Conservation (phyloP, 495 filamentous ascomycete species). For the Podospora pseudopauciseta region DNA sequence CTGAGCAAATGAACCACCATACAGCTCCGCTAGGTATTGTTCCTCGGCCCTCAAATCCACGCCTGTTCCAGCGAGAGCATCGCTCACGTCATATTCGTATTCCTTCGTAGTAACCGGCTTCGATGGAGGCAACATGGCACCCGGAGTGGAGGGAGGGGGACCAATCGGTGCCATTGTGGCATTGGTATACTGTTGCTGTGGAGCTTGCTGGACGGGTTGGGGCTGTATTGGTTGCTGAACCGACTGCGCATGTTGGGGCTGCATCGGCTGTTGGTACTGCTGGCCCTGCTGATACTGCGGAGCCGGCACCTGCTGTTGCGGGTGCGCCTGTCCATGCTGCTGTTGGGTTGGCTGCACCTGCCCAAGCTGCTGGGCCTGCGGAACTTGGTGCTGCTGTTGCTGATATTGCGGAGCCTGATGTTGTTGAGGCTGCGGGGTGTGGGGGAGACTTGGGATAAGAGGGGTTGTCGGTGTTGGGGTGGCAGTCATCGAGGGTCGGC, state of each 20-base stretch:
- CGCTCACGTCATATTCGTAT: constrained; percentile 62
- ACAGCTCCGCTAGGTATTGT: constrained; percentile 60
- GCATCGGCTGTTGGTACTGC: neutral
- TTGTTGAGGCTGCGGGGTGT: neutral
- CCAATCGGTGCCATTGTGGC: constrained; percentile 38
- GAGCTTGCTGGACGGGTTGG: neutral
- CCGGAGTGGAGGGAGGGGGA: constrained; percentile 28
- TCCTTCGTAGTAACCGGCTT: constrained; percentile 66
- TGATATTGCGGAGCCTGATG: neutral
- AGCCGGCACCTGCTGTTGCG: neutral
- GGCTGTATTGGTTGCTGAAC: neutral
- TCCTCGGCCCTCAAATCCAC: constrained; percentile 84
- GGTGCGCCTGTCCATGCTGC: neutral
- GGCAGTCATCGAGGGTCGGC: constrained; percentile 30
- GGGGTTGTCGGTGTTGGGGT: constrained; percentile 19
- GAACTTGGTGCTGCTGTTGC: neutral
- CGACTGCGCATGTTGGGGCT: neutral
- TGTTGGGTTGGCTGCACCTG: neutral
- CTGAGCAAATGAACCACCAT: constrained; percentile 37
- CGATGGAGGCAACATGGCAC: constrained; percentile 76
- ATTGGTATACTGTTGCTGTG: constrained; percentile 35
- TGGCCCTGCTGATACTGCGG: neutral
- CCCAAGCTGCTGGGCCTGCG: neutral
- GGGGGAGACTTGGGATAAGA: constrained; percentile 19
- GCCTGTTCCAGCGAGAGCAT: constrained; percentile 73